These are phyloP conservation scores for Chlorella variabilis DNA, from an alignment of 163 green algal genomes.

Conservation along the genomic window DNA sequence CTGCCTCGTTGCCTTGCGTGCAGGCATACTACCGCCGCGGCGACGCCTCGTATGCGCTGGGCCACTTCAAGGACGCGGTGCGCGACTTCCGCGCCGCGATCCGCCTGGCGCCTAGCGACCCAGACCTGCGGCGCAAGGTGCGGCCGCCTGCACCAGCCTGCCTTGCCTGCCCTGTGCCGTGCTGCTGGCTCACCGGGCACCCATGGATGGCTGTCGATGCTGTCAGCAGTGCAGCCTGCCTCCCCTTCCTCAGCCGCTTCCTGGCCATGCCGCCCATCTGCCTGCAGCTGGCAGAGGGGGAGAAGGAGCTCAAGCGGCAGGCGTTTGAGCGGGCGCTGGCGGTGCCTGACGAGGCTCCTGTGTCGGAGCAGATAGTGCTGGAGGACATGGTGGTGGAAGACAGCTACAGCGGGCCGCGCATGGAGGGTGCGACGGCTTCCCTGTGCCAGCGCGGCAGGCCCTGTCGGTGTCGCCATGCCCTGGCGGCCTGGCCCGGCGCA, in stretches of 20 bases:
- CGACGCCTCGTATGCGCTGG: constrained; percentile 88
- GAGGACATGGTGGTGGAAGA: constrained; percentile 82
- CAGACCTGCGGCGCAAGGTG: constrained; percentile 89
- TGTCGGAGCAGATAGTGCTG: constrained; percentile 64
- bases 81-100: constrained; percentile 89
- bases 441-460: too few relatives aligned
- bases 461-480: too few relatives aligned
- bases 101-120: constrained; percentile 84
- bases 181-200: background rate
- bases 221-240: background rate
- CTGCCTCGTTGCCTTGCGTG: too few relatives aligned
- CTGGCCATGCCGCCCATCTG: background rate
- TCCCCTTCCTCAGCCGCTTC: background rate
- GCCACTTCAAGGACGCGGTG: constrained; percentile 91
- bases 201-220: background rate
- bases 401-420: constrained; percentile 84
- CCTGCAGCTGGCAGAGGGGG: constrained; percentile 77
- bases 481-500: too few relatives aligned
- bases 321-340: constrained; percentile 92
- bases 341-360: constrained; percentile 52
- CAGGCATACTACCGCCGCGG: constrained; percentile 96
- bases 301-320: constrained; percentile 89
- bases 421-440: constrained; percentile 62
- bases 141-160: too few relatives aligned
- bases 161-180: background rate